A percentile compares a stretch with the other conserved stretches of the same genome.
Conservation (phyloP, 2,329 filamentous ascomycete genomes). For the Hymenoscyphus salicellus region DNA sequence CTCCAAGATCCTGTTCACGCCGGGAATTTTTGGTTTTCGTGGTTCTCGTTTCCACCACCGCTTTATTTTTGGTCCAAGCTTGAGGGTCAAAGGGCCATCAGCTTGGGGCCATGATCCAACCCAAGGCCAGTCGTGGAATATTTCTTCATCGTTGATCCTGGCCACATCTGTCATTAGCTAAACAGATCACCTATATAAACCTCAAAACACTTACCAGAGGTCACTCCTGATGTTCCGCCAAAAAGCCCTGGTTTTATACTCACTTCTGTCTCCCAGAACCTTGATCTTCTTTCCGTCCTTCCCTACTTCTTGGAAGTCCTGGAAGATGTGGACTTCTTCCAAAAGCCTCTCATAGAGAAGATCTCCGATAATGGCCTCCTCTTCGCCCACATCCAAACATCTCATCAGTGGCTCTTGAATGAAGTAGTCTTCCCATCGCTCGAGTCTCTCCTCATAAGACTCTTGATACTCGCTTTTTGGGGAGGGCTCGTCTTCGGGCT, state of each 20-base stretch:
- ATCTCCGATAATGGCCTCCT: not conserved
- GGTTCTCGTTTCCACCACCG: not conserved
- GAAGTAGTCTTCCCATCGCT: slow-evolving; percentile 21
- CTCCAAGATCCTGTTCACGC: too few species aligned
- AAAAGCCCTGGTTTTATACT: slow-evolving; percentile 20
- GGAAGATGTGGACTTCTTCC: slow-evolving; percentile 14
- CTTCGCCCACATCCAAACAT: slow-evolving; percentile 12
- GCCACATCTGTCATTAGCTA: not conserved
- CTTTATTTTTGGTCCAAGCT: not conserved
- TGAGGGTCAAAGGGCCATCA: not conserved
- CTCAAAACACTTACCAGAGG: slow-evolving; percentile 9
- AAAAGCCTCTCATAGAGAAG: slow-evolving; percentile 15
- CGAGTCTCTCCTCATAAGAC: slow-evolving; percentile 18
- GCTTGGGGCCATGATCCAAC: not conserved
- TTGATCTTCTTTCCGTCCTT: not conserved
- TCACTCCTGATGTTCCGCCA: slow-evolving; percentile 25
- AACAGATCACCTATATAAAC: not conserved
- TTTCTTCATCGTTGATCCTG: slow-evolving; percentile 10
- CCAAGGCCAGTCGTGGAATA: slow-evolving; percentile 2
- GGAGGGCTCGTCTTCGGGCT: not conserved
- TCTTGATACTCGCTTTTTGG: slow-evolving; percentile 6
- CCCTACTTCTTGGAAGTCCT: slow-evolving; percentile 1
- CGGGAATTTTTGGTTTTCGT: not conserved
- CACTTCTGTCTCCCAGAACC: slow-evolving; percentile 10
- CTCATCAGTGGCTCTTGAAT: slow-evolving; percentile 18